Base-by-base conservation (phyloP, 1,284 basidiomycete genomes). In the Leccinum griseonigrum region DNA sequence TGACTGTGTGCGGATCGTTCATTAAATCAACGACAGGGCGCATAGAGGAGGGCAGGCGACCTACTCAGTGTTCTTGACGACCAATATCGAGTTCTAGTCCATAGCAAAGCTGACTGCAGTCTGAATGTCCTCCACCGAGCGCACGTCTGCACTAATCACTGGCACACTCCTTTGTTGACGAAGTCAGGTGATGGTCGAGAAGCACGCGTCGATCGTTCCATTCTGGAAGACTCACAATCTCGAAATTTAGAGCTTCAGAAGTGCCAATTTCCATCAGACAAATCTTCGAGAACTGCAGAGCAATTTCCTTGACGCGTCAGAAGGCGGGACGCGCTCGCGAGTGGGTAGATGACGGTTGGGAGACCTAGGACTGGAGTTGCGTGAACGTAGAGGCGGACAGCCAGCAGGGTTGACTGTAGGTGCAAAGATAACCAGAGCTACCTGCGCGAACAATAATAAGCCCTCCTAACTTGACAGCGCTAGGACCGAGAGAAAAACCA, bases 41-140 rank as follows among this genome's bases (percentile, higher is more conserved):
- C 3, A 13, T 48, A 26, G 46, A 32, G 32, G 6, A 40, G 14
- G 14, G 38, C 38, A 40, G 14, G 46, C 9, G 22, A 48, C 9
- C 11, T 26, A 65, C 74, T 26, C 64, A 78, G 82, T 82, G 59
- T 80, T 81, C 67, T 83, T 84, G n/a, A 84, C 71, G 0, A 78
- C 78, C 4, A 82, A 62, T 7, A 76, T 77, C 22, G 82, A 67
- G 60, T 82, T 79, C 56, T 80, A 71, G 43, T 71, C 63, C 8
- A 66, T 72, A 0, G 79, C 60, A 56, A 71, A 71, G 1, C n/a
- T 50, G 4, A 72, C 55, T 4, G 66, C 79, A 43, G 74, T 76
- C 61, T 80, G 77, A 4, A 83, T 67, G 62, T 81, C 79, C 16
- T 60, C 62, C 6, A 71, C 70, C 0, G 60, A 69, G 6, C 75